Percentiles rank a stretch among this genome's conserved stretches.
phyloP scores from a whole-genome alignment of 2,329 filamentous ascomycete genomes.

The Leptographium flavum region DNA sequence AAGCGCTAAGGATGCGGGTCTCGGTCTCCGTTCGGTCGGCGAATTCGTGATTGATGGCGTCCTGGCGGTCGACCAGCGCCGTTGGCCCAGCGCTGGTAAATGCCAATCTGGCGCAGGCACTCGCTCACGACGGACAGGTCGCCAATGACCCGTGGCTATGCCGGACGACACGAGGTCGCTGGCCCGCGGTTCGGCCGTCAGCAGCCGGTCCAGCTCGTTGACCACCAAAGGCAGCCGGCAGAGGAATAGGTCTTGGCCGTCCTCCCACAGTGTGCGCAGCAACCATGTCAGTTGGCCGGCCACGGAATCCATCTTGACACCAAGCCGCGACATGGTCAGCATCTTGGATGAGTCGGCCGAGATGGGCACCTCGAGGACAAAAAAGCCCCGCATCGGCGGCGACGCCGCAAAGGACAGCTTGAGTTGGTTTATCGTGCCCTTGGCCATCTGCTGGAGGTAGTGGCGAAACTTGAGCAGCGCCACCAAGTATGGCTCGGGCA shows the following conservation, averaged over 20 bases:
- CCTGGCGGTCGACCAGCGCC: conserved; percentile 13
- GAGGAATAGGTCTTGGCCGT: conserved; percentile 9
- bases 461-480: conserved; percentile 26
- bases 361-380: conserved; percentile 13
- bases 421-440: conserved; percentile 17
- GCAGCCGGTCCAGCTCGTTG: conserved; percentile 33
- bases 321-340: conserved; percentile 6
- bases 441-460: conserved; percentile 19
- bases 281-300: conserved; percentile 21
- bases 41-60: conserved; percentile 17
- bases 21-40: conserved; percentile 5
- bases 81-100: conserved; percentile 33
- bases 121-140: conserved; percentile 31
- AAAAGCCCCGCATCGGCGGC: conserved; percentile 24
- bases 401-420: conserved; percentile 19
- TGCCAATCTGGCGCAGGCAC: conserved; percentile 27
- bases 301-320: conserved; percentile 9
- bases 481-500: conserved; percentile 24
- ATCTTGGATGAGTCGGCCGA: conserved; percentile 11
- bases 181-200: conserved; percentile 22
- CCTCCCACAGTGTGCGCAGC: conserved; percentile 23
- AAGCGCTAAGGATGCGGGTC: conserved; percentile 7
- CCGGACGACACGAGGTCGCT: conserved; percentile 22
- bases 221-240: conserved; percentile 12
- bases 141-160: conserved; percentile 22